These are phyloP conservation scores for Vitis hybrid DNA, from an alignment of 177 flowering plant species.

Conservation along the genomic window DNA sequence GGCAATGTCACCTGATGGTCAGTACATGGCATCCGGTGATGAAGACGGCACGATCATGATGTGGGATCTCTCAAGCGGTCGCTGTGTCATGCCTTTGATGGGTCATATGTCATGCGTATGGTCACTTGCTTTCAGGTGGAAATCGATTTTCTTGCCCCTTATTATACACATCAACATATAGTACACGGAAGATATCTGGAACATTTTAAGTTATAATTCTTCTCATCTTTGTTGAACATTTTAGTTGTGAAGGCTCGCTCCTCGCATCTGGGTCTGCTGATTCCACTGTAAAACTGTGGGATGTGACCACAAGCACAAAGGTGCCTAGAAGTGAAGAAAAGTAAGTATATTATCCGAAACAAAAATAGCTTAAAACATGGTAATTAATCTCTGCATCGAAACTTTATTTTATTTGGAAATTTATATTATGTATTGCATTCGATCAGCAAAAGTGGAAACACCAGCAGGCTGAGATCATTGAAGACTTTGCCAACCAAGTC, in stretches of 20 bases:
- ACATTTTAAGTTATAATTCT: background rate
- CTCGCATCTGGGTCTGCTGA: constrained; percentile 99
- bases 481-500: constrained; percentile 85
- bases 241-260: constrained; percentile 93
- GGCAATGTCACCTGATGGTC: constrained; percentile 98
- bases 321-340: constrained; percentile 58
- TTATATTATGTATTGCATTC: background rate
- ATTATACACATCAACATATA: background rate
- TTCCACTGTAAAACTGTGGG: constrained; percentile 95
- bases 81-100: constrained; percentile 79
- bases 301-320: constrained; percentile 82
- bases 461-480: constrained; percentile 78
- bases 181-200: background rate
- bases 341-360: constrained; percentile 38
- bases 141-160: background rate
- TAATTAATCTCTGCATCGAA: background rate
- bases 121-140: constrained; percentile 89
- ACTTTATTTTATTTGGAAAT: background rate
- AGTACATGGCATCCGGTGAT: constrained; percentile 98
- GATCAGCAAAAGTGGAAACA: constrained; percentile 56
- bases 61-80: constrained; percentile 96
- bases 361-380: background rate
- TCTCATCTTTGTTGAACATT: constrained; percentile 4
- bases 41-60: constrained; percentile 97
- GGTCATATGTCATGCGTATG: constrained; percentile 94